Evolutionary conservation across 2,329 filamentous ascomycete genomes (phyloP).

Genomic region (Parafenestella ontariensis): DNA sequence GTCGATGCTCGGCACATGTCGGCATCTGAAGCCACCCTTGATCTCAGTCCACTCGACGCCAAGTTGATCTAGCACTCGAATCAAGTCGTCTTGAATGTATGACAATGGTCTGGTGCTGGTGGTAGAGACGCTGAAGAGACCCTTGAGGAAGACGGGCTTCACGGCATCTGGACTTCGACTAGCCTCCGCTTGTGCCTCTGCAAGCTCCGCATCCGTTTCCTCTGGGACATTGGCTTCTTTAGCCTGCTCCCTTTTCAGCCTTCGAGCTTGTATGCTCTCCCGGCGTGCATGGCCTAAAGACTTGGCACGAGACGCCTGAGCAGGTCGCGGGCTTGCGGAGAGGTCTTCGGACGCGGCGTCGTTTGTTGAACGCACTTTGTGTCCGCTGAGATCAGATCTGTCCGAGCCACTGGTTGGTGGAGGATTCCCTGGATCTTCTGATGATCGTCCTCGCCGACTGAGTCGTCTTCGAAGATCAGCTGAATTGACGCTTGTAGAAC

Average conservation of each 20-base stretch:
- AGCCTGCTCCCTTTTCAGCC: conserved; percentile 74
- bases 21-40: conserved; percentile 89
- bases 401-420: conserved; percentile 82
- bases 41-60: conserved; percentile 93
- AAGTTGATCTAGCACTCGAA: conserved; percentile 84
- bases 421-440: conserved; percentile 66
- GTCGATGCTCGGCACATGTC: conserved; percentile 88
- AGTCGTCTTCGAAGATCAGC: conserved; percentile 77
- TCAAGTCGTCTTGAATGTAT: conserved; percentile 87
- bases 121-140: conserved; percentile 94
- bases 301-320: conserved; percentile 68
- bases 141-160: conserved; percentile 95
- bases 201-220: conserved; percentile 83
- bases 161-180: conserved; percentile 75
- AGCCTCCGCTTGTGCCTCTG: conserved; percentile 59
- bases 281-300: conserved; percentile 87
- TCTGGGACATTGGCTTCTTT: conserved; percentile 83
- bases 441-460: conserved; percentile 61
- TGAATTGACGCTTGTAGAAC: conserved; percentile 91
- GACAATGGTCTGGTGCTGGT: conserved; percentile 90
- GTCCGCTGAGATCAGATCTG: conserved; percentile 64
- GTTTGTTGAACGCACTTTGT: conserved; percentile 55
- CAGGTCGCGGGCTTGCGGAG: conserved; percentile 38
- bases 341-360: conserved; percentile 60
- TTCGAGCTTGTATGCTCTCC: conserved; percentile 89